Evolutionary conservation across 768 basidiomycete genomes (phyloP), one percentile per base, ranked within the genome.

Genomic region (Leccinum boreale): DNA sequence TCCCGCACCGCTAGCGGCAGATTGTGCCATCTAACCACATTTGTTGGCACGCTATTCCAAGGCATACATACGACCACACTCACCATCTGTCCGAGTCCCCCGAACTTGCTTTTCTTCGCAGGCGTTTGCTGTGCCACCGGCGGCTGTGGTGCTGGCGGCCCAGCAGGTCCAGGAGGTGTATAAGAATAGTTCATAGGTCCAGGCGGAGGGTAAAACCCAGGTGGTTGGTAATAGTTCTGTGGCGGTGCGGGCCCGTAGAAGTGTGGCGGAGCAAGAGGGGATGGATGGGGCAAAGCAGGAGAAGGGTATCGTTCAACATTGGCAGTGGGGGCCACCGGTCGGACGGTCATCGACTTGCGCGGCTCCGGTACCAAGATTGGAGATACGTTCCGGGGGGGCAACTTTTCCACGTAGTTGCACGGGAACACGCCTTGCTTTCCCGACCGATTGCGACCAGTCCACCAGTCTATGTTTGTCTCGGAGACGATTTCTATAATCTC

Each of bases 381-480:
- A 5, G 70, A 63, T 49, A 57, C 0, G 50, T 51, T 57, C 51
- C 53, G 62, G 8, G 61, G 53, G 11, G 58, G 67, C 46, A 87
- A 56, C 67, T 78, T 87, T 71, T 90, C 85, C 45, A 91, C 88
- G 55, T 91, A 88, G 62, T 81, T 81, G 21, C 87, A 81, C 0
- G 92, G 93, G 78, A 95, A 91, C 46, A 94, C 73, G 3, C 89
- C 92, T 49, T 86, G 79, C 54, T 75, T 79, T 23, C 85, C 86
- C 28, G 85, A 78, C 44, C 62, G 63, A 62, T 81, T 66, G 59
- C 77, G 77, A n/a, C 93, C 92, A 33, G 80, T 87, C 92, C 92
- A 96, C 93, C 93, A 94, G 68, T 94, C 93, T 1, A 79, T 76
- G 60, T 94, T 92, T n/a, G 84, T 89, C 69, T 94, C 91, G 58